A percentile compares a stretch with the other conserved stretches of the same genome.
These are phyloP conservation scores for Cordyceps cateniannulata DNA, from an alignment of 2,329 filamentous ascomycete species.

Conservation along the genomic window DNA sequence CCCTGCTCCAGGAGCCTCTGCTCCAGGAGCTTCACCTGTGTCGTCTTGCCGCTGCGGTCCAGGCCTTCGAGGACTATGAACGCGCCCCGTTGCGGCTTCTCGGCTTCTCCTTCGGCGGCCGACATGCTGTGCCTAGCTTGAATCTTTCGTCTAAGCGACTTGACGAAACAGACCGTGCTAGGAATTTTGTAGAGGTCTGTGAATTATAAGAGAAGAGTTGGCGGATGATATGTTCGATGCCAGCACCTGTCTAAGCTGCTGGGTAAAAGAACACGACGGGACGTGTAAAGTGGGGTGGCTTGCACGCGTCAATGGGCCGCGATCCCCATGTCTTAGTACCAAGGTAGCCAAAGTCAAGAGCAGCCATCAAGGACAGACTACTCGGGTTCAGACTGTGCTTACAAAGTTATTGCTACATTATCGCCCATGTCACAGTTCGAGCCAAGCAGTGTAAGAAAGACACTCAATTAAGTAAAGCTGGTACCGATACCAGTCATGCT, in stretches of 20 bases:
- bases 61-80: conserved; percentile 84
- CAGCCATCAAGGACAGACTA: too few species aligned
- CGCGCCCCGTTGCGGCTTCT: conserved; percentile 48
- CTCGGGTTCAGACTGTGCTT: too few species aligned
- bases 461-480: not conserved
- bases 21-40: conserved; percentile 69
- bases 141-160: not conserved
- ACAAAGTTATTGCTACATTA: not conserved
- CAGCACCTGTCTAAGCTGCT: too few species aligned
- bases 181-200: too few species aligned
- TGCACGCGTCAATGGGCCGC: too few species aligned
- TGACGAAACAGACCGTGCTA: not conserved
- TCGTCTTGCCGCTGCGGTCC: conserved; percentile 87
- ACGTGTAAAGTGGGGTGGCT: too few species aligned
- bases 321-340: too few species aligned
- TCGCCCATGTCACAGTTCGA: not conserved
- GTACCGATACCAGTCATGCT: not conserved
- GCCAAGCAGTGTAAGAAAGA: not conserved
- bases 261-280: too few species aligned
- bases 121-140: not conserved
- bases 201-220: too few species aligned
- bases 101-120: not conserved
- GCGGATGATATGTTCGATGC: too few species aligned
- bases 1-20: conserved; percentile 44
- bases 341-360: too few species aligned